Base-by-base conservation (phyloP, 2,329 filamentous ascomycete species). In the Penicillium fuscoglaucum region DNA sequence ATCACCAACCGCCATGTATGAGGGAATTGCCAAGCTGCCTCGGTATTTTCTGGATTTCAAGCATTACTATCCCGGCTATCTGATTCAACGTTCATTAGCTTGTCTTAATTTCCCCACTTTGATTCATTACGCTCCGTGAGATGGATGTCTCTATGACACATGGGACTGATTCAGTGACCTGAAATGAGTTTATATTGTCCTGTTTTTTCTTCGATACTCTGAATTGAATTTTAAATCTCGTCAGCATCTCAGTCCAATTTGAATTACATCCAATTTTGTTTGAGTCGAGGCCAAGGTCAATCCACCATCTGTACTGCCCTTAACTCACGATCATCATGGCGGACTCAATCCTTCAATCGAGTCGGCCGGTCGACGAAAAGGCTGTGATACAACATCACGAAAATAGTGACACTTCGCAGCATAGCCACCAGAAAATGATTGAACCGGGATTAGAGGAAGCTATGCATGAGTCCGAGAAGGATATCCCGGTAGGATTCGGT, bases 371-470 rank as follows among this genome's bases (percentile, higher is more conserved):
- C 31, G 68, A 75, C 26, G 72, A 73, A 54, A 75, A 75, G 49
- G 51, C 57, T 19, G 46, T 57, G 8, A 57, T 60, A 24, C 68
- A 70, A 58, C 61, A 71, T 41, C 67, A 68, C 43, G 62, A 67
- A 47, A 58, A 68, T 33, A 66, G 66, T 50, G 69, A 70, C 28
- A 64, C 70, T 46, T 68, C 72, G 50, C 61, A 60, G n/a, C 64
- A 70, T 39, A 73, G 70, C 55, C 79, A 82, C 66, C 79, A 79
- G 61, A 79, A 83, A 61, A 80, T 80, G 58, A 66, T 76, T 64
- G 78, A 78, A 26, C 61, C 80, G 2, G 72, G 78, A 58, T 79
- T 76, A 64, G 80, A 76, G 35, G 76, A 76, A 49, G 76, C 79
- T 55, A 79, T 63, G 47, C 44, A 62, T 40, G 61, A 68, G 80